Evolutionary conservation across 352 stramenopile species (phyloP).

Genomic region (Globisporangium lucens): DNA sequence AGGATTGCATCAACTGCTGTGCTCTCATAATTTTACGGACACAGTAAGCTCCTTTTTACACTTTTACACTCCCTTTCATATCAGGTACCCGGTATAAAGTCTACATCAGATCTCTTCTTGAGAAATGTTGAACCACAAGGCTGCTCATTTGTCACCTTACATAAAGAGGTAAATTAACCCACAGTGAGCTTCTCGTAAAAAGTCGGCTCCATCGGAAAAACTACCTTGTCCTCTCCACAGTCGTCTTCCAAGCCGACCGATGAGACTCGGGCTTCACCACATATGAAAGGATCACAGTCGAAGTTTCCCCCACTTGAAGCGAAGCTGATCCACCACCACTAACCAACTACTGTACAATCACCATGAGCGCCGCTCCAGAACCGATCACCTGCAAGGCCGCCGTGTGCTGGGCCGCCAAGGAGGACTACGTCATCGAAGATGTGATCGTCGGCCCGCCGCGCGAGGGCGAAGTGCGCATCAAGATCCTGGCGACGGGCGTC

Average conservation of each 20-base stretch:
- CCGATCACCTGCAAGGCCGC: conserved; percentile 89
- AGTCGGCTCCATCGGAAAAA: background rate
- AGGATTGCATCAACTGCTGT: background rate
- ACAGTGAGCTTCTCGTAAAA: conserved; percentile 2
- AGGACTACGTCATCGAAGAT: conserved; percentile 80
- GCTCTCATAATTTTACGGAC: no score
- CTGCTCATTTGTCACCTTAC: background rate
- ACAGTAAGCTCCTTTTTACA: background rate
- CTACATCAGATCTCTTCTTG: background rate
- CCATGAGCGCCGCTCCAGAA: conserved; percentile 47
- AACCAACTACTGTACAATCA: background rate
- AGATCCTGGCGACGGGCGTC: conserved; percentile 81
- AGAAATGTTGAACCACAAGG: no score
- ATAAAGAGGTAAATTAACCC: background rate
- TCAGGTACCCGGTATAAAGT: background rate
- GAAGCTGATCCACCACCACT: background rate
- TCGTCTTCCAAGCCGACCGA: background rate
- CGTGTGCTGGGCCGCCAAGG: conserved; percentile 85
- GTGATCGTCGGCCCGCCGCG: conserved; percentile 68
- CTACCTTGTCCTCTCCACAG: background rate
- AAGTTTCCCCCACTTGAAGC: conserved; percentile 16
- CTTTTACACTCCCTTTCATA: background rate
- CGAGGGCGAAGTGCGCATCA: conserved; percentile 77
- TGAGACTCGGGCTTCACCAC: background rate
- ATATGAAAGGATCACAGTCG: background rate